phyloP scores from a whole-genome alignment of 371 early-diverging fungal species.

The Funneliformis caledonium region DNA sequence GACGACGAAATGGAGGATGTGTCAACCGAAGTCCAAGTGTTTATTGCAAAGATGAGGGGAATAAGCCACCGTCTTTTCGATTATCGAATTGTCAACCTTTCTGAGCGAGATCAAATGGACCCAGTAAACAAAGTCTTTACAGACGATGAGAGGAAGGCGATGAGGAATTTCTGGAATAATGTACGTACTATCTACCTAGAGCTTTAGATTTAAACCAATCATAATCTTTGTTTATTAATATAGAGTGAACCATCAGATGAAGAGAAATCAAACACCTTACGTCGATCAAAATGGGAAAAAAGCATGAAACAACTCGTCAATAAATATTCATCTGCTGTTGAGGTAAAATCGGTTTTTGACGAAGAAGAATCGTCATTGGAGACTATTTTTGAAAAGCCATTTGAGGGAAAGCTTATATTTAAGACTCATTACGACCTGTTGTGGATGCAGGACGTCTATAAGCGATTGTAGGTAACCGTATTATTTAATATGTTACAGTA shows the following conservation, averaged over 20 bases:
- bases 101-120: neutral
- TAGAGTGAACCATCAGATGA: slow-evolving; percentile 3
- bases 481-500: neutral
- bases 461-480: slow-evolving; percentile 24
- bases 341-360: neutral
- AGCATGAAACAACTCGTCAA: slow-evolving; percentile 3
- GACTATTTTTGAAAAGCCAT: slow-evolving; percentile 11
- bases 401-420: slow-evolving; percentile 5
- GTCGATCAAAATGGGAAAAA: slow-evolving; percentile 3
- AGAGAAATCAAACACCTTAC: neutral
- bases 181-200: neutral
- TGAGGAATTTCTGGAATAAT: neutral
- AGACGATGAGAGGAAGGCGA: slow-evolving; percentile 12
- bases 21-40: slow-evolving; percentile 23
- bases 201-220: slow-evolving; percentile 14
- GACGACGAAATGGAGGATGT: too few relatives aligned
- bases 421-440: slow-evolving; percentile 24
- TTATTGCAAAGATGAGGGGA: neutral
- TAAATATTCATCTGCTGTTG: slow-evolving; percentile 5
- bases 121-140: slow-evolving; percentile 11
- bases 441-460: slow-evolving; percentile 23
- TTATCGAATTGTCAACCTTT: slow-evolving; percentile 20
- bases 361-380: neutral
- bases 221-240: neutral
- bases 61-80: slow-evolving; percentile 4